Evolutionary conservation across 768 basidiomycete genomes (phyloP).

Genomic region (Phlebiopsis flavidoalba): DNA sequence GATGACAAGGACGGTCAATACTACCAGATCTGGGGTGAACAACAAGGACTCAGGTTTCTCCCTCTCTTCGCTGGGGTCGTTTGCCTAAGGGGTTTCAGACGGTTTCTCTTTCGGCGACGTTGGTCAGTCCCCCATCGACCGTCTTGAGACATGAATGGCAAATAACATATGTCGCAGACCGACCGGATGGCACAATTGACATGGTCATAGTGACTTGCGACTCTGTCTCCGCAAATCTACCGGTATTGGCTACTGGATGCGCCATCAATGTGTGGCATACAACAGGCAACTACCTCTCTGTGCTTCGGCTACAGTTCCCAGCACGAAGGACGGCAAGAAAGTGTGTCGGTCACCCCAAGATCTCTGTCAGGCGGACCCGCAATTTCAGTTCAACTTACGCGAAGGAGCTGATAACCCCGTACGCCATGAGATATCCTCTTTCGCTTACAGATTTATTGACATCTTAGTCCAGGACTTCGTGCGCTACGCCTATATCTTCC

Average conservation of each 20-base stretch:
- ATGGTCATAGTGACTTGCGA: conserved; percentile 87
- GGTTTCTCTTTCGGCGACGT: conserved; percentile 87
- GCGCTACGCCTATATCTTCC: not conserved
- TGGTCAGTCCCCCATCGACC: conserved; percentile 40
- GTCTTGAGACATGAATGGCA: not conserved
- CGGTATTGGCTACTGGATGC: conserved; percentile 74
- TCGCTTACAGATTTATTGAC: not conserved
- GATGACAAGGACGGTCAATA: conserved; percentile 46
- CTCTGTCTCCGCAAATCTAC: conserved; percentile 56
- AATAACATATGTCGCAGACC: conserved; percentile 42
- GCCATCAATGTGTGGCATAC: conserved; percentile 85
- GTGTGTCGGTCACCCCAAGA: conserved; percentile 72
- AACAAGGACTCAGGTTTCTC: conserved; percentile 71
- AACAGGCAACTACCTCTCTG: conserved; percentile 90
- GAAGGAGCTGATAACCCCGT: conserved; percentile 47
- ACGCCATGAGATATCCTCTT: not conserved
- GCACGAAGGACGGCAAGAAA: conserved; percentile 42
- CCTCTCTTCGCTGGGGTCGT: conserved; percentile 56
- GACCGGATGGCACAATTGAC: conserved; percentile 96
- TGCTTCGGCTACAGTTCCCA: conserved; percentile 45
- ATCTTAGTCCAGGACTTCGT: conserved; percentile 20
- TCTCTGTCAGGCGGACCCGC: conserved; percentile 77
- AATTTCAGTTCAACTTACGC: conserved; percentile 72
- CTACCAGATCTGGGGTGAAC: conserved; percentile 91
- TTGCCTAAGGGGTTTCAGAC: conserved; percentile 69